A percentile compares a stretch with the other conserved stretches of the same genome.
phyloP scores from a whole-genome alignment of 192 early-diverging fungal genomes.

The Backusella luteola region DNA sequence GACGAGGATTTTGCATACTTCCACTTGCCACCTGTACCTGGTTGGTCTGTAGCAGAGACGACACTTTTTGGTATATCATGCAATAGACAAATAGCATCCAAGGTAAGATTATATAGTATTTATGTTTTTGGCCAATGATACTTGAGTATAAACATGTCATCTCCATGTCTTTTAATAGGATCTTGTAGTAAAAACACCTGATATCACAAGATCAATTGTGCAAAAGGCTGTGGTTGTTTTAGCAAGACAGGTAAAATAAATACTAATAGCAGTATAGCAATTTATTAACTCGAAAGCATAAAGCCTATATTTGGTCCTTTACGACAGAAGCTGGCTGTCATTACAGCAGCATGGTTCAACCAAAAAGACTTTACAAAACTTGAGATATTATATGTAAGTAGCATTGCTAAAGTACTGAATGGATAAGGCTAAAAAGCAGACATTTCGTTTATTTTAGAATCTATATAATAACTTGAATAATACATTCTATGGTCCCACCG shows the following conservation, averaged over 20 bases:
- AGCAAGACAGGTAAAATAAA: constrained; percentile 50
- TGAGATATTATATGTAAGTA: constrained; percentile 65
- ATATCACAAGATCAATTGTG: constrained; percentile 76
- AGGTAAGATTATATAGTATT: constrained; percentile 31
- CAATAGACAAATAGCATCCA: constrained; percentile 74
- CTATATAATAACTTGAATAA: constrained; percentile 58
- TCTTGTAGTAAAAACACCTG: constrained; percentile 64
- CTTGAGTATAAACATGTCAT: background rate
- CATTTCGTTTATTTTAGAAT: constrained; percentile 40
- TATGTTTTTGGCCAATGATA: too few species aligned
- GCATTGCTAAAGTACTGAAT: background rate
- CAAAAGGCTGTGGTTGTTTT: constrained; percentile 82
- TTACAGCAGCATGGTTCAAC: constrained; percentile 77
- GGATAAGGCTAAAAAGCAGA: background rate
- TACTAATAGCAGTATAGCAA: background rate
- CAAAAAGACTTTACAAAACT: constrained; percentile 78
- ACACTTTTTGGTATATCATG: constrained; percentile 84
- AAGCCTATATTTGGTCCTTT: constrained; percentile 71
- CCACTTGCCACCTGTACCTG: constrained; percentile 71
- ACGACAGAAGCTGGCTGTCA: constrained; percentile 68
- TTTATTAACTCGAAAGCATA: background rate
- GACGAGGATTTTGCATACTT: constrained; percentile 86
- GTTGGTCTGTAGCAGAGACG: constrained; percentile 55
- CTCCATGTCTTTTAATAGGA: constrained; percentile 41
- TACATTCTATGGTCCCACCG: constrained; percentile 52